Percentiles rank a stretch among this genome's conserved stretches.
phyloP scores from a whole-genome alignment of 129 eudicot species.

The Scalesia atractyloides region DNA sequence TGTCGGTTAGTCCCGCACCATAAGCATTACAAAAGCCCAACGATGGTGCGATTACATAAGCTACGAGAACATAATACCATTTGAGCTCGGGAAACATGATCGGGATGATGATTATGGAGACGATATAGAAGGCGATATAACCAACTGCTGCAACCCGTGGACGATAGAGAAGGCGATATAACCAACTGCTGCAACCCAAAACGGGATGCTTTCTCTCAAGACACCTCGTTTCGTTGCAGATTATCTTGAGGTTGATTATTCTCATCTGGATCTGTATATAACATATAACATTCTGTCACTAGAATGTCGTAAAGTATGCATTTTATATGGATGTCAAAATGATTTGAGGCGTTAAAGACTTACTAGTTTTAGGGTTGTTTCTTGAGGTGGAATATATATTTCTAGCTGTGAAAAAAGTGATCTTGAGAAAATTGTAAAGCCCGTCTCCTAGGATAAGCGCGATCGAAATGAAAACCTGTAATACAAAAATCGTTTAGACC shows the following conservation, averaged over 20 bases:
- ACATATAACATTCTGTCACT: conserved; percentile 15
- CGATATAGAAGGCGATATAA: conserved; percentile 55
- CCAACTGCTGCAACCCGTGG: conserved; percentile 77
- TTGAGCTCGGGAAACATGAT: conserved; percentile 72
- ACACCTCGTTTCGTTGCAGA: conserved; percentile 62
- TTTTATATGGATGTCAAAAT: background rate
- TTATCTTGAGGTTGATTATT: conserved; percentile 39
- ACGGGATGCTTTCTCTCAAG: conserved; percentile 68
- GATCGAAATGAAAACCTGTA: conserved; percentile 86
- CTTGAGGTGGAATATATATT: conserved; percentile 52
- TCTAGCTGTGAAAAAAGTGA: conserved; percentile 53
- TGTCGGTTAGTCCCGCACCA: conserved; percentile 90
- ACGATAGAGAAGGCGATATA: conserved; percentile 61
- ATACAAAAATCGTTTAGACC: conserved; percentile 12
- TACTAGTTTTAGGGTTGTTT: conserved; percentile 45
- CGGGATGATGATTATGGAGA: conserved; percentile 76
- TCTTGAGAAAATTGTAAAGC: conserved; percentile 78
- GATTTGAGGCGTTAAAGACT: conserved; percentile 16
- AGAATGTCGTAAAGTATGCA: background rate
- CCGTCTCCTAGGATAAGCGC: conserved; percentile 91
- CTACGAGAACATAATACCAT: conserved; percentile 78
- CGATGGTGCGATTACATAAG: conserved; percentile 74
- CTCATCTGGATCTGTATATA: conserved; percentile 40
- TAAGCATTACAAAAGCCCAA: conserved; percentile 88
- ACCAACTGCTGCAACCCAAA: conserved; percentile 75